phyloP scores from a whole-genome alignment of 331 rosid genomes.

The Quercus lobata region DNA sequence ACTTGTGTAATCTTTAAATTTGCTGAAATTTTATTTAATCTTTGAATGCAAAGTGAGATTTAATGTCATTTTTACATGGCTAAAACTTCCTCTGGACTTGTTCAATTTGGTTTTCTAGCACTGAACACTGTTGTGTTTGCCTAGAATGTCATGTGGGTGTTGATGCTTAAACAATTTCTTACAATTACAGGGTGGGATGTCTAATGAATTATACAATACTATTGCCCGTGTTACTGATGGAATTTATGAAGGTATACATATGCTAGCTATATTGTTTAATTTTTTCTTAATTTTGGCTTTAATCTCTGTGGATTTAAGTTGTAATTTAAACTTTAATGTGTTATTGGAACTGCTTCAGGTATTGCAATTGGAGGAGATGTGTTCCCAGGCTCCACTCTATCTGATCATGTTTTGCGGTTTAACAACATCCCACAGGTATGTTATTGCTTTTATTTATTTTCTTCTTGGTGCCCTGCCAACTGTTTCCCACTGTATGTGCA shows the following conservation, averaged over 20 bases:
- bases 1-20: neutral
- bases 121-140: slow-evolving; percentile 7
- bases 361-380: slow-evolving; percentile 99
- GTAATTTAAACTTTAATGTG: slow-evolving; percentile 17
- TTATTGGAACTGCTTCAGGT: slow-evolving; percentile 45
- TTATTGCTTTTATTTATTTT: slow-evolving; percentile 7
- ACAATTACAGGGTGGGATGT: slow-evolving; percentile 93
- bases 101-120: neutral
- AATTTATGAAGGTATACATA: slow-evolving; percentile 74
- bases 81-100: neutral
- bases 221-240: slow-evolving; percentile 97
- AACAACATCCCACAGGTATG: slow-evolving; percentile 93
- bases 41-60: neutral
- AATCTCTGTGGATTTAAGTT: neutral
- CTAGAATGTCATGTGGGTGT: neutral
- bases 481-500: neutral
- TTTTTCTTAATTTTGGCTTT: slow-evolving; percentile 5
- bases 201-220: slow-evolving; percentile 87
- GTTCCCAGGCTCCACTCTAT: slow-evolving; percentile 98
- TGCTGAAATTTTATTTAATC: neutral
- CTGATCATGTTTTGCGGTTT: slow-evolving; percentile 96
- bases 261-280: slow-evolving; percentile 10
- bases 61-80: neutral
- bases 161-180: slow-evolving; percentile 19
- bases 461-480: slow-evolving; percentile 16